Evolutionary conservation across 148 eudicot species (phyloP), one percentile per base, ranked within the genome.

Genomic region (Fagopyrum esculentum): DNA sequence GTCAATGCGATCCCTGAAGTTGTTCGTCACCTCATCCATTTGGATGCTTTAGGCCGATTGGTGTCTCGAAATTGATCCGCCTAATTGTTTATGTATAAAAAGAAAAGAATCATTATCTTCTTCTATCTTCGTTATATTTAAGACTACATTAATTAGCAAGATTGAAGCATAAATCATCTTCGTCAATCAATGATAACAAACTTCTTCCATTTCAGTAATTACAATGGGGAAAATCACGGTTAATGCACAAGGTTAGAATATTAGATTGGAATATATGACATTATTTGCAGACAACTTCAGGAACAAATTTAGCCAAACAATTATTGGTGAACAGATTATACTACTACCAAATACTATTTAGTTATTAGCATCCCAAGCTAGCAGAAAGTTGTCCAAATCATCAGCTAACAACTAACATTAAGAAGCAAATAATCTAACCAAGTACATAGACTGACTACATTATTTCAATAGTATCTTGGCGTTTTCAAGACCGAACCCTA

Each of bases 401-500:
- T 7, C 22, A 43, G 29, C 19, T 69, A 13, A 43, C 15, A 69
- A 45, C 50, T 15, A 11, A 35, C 26, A 45, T 71, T 22, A 6
- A n/a, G 51, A n/a, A 74, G 69, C 30, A 64, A 35, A 30, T n/a
- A 19, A 55, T 30, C 89, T 54, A 87, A 93, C 98, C 98, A 93
- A 73, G 82, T 91, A 93, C 46, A 93, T 93, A 72, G 90, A 88
- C 45, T 85, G 84, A 26, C 97, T 47, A 81, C 97, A 93, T 30
- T 88, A 73, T 74, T 83, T 82, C 47, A 91, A 76, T 35, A 88
- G 84, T 76, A 30, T 71, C 75, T 77, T 83, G 77, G 98, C 89
- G 79, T 80, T 87, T 56, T 80, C 86, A 40, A 88, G 80, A 59
- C 84, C 90, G 45, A 52, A 77, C 30, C 70, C 88, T 72, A 93